Conservation (phyloP, 768 basidiomycete species). For the Lentinula lateritia region DNA sequence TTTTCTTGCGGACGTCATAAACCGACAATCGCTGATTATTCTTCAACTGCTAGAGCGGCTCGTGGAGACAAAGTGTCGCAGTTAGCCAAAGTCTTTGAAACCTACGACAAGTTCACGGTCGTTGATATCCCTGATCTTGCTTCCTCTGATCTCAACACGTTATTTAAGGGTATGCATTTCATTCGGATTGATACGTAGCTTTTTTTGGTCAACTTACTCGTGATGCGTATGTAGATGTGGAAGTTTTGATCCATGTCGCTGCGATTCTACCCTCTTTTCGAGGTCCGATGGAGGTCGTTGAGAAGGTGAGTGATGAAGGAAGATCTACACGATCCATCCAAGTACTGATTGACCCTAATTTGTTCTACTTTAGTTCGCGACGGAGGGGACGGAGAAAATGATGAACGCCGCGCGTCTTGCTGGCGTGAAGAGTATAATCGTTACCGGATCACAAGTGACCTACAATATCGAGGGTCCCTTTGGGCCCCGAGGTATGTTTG, state of each 20-base stretch:
- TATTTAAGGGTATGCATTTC: not conserved
- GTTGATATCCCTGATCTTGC: constrained; percentile 7
- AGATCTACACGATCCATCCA: not conserved
- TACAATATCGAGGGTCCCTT: constrained; percentile 5
- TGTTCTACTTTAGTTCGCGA: not conserved
- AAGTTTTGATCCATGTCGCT: constrained; percentile 31
- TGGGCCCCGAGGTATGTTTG: constrained; percentile 2
- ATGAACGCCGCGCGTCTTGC: not conserved
- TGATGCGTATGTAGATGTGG: constrained; percentile 24
- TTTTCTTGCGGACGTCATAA: not conserved
- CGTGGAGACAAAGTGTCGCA: constrained; percentile 6
- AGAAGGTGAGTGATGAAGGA: not conserved
- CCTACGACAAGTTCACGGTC: constrained; percentile 5
- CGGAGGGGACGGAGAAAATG: constrained; percentile 1
- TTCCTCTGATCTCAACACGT: not conserved
- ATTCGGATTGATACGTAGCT: not conserved
- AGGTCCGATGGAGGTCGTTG: not conserved
- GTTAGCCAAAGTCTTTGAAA: constrained; percentile 4
- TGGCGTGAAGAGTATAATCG: constrained; percentile 3
- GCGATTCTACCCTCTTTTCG: constrained; percentile 12
- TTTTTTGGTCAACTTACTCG: not conserved
- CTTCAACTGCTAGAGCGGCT: not conserved
- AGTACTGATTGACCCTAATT: not conserved
- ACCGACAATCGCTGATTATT: not conserved
- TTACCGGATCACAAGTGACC: constrained; percentile 3